Evolutionary conservation across 2,329 filamentous ascomycete genomes (phyloP).

Genomic region (Proliferodiscus dingleyae): DNA sequence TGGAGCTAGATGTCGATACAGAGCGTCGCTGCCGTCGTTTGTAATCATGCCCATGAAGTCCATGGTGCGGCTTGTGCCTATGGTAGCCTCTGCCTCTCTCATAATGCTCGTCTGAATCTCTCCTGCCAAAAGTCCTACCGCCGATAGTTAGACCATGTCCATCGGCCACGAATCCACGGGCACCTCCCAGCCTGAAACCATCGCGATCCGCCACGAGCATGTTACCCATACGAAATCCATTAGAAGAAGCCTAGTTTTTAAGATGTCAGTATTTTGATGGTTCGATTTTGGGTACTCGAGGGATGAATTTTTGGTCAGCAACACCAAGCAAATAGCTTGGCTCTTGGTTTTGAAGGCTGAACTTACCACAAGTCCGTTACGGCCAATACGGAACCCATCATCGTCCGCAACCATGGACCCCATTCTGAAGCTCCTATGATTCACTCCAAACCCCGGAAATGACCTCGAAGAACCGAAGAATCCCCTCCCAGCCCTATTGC

Average conservation of each 20-base stretch:
- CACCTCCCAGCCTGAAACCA: conserved; percentile 33
- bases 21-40: conserved; percentile 12
- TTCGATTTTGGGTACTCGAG: not conserved
- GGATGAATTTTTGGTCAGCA: too few relatives aligned
- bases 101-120: conserved; percentile 4
- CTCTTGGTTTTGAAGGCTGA: too few relatives aligned
- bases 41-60: conserved; percentile 2
- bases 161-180: conserved; percentile 20
- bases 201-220: conserved; percentile 36
- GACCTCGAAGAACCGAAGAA: conserved; percentile 9
- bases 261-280: not conserved
- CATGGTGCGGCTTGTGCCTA: conserved; percentile 2
- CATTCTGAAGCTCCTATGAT: conserved; percentile 16
- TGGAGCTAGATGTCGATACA: conserved; percentile 17
- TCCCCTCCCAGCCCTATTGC: not conserved
- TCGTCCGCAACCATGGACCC: conserved; percentile 24
- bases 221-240: conserved; percentile 16
- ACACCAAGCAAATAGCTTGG: too few relatives aligned
- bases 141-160: conserved; percentile 18
- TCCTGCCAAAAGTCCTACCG: conserved; percentile 14
- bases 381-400: conserved; percentile 23
- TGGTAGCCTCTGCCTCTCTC: conserved; percentile 2
- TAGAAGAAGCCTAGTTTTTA: conserved; percentile 9
- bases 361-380: conserved; percentile 15
- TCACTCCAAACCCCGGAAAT: conserved; percentile 7